Evolutionary conservation across 1,139 yeast species (phyloP).

Genomic region (Eremothecium sinecaudum): DNA sequence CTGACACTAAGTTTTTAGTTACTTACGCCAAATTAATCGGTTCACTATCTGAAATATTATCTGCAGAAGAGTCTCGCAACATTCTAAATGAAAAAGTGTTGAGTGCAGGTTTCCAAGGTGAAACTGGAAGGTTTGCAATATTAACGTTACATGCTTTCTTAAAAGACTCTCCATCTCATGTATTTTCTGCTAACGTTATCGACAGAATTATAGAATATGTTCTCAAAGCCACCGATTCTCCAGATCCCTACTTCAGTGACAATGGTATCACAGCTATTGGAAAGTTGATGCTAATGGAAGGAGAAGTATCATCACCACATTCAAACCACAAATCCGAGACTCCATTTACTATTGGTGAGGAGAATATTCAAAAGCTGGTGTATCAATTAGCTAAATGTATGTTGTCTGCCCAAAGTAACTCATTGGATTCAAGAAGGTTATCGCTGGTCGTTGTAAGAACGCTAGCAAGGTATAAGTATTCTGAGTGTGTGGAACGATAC

Average conservation of each 20-base stretch:
- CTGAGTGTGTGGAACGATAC: conserved; percentile 40
- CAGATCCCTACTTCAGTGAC: conserved; percentile 54
- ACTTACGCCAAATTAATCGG: conserved; percentile 76
- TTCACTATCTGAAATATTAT: conserved; percentile 59
- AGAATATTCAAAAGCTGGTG: conserved; percentile 35
- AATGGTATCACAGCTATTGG: conserved; percentile 80
- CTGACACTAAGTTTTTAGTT: conserved; percentile 52
- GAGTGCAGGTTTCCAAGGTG: conserved; percentile 31
- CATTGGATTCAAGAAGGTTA: conserved; percentile 74
- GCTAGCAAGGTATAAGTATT: conserved; percentile 52
- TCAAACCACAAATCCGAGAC: conserved; percentile 21
- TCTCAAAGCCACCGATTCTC: conserved; percentile 38
- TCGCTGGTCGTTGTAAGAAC: conserved; percentile 71
- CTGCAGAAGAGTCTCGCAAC: conserved; percentile 52
- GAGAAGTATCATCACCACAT: conserved; percentile 37
- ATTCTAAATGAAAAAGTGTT: conserved; percentile 57
- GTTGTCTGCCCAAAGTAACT: conserved; percentile 47
- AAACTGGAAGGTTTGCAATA: conserved; percentile 51
- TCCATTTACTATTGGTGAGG: conserved; percentile 35
- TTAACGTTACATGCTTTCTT: conserved; percentile 72
- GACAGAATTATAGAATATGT: conserved; percentile 44
- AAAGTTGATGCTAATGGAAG: conserved; percentile 52
- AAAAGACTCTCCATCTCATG: conserved; percentile 60
- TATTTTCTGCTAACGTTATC: conserved; percentile 43
- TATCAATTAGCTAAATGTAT: conserved; percentile 43